Conservation (phyloP, 2,329 filamentous ascomycete species). For the Endothia cerciana region DNA sequence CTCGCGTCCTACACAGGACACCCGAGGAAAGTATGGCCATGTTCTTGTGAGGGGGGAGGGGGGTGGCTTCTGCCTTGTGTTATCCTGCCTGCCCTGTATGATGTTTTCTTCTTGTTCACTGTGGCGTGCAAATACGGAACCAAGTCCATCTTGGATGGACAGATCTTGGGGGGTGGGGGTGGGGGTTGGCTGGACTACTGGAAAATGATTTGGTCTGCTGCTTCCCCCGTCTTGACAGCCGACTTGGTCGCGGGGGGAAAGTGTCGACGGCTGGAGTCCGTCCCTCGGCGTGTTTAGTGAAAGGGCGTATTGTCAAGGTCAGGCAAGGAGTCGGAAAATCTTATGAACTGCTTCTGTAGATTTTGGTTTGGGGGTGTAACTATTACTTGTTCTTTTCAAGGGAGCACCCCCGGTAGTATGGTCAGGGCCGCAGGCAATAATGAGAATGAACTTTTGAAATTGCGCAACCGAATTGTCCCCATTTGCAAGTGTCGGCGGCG, state of each 20-base stretch:
- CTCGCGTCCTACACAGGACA: neutral
- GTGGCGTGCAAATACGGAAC: slow-evolving; percentile 9
- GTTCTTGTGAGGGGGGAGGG: slow-evolving; percentile 4
- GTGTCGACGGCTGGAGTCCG: slow-evolving; percentile 14
- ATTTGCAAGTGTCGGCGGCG: neutral
- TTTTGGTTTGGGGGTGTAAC: slow-evolving; percentile 18
- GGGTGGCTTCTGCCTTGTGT: neutral
- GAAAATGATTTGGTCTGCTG: slow-evolving; percentile 10
- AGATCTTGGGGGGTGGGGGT: neutral
- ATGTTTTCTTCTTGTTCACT: slow-evolving; percentile 8
- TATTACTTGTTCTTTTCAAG: slow-evolving; percentile 9
- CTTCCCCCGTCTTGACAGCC: neutral
- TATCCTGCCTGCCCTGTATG: slow-evolving; percentile 18
- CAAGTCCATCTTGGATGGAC: neutral
- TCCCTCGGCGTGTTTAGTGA: slow-evolving; percentile 20
- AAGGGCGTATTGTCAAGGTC: slow-evolving; percentile 17
- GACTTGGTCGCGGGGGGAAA: neutral
- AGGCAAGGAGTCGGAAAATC: slow-evolving; percentile 8
- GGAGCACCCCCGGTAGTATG: neutral
- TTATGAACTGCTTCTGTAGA: slow-evolving; percentile 15
- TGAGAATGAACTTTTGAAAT: neutral
- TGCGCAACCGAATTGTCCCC: neutral
- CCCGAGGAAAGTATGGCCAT: slow-evolving; percentile 22
- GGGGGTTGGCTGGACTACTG: neutral
- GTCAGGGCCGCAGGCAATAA: slow-evolving; percentile 4